Evolutionary conservation across 169 alveolate species (phyloP).

Genomic region (Eimeria maxima): DNA sequence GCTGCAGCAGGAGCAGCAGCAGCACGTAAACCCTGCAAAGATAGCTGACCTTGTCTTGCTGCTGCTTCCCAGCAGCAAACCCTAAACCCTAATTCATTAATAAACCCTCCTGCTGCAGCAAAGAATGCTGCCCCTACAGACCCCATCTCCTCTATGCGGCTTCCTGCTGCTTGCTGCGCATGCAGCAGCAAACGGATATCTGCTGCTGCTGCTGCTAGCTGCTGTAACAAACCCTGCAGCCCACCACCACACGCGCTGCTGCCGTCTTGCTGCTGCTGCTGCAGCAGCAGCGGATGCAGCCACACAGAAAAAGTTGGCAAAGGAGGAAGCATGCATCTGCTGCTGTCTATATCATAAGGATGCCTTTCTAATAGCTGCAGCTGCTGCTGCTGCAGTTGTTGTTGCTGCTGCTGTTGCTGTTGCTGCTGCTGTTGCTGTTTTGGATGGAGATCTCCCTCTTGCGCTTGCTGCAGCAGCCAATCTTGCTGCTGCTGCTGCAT

Average conservation of each 20-base stretch:
- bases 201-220: constrained; percentile 4
- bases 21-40: constrained; percentile 10
- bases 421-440: too few species aligned
- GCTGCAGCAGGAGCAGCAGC: constrained; percentile 6
- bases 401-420: too few species aligned
- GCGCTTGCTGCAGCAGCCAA: too few species aligned
- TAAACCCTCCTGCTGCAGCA: not conserved
- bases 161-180: constrained; percentile 6
- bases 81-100: constrained; percentile 7
- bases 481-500: constrained; percentile 51
- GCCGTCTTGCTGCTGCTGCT: not conserved
- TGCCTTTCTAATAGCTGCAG: not conserved
- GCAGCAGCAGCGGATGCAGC: constrained; percentile 41
- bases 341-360: not conserved
- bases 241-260: not conserved
- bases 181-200: too few species aligned
- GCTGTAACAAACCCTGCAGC: not conserved
- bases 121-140: not conserved
- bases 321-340: not conserved
- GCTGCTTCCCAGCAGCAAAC: not conserved
- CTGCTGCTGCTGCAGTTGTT: too few species aligned
- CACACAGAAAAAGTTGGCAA: not conserved
- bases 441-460: not conserved
- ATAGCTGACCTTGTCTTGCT: not conserved
- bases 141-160: not conserved